Base-by-base conservation (phyloP, 2,329 filamentous ascomycete species). In the Setomelanomma holmii region DNA sequence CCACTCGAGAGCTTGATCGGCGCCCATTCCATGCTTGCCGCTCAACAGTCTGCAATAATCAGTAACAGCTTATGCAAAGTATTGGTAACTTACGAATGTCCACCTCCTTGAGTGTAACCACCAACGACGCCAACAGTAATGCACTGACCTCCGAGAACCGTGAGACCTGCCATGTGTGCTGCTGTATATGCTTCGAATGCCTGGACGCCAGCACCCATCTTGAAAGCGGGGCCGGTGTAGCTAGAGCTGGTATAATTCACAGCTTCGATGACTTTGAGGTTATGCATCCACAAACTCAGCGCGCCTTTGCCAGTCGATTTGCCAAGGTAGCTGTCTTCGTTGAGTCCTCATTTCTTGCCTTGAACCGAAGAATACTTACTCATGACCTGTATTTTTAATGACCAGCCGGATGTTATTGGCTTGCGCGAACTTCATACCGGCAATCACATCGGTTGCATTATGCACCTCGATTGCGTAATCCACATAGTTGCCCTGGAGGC, bases 51-150 rank as follows among this genome's bases (percentile, higher is more conserved):
- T 48, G 39, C 7, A 8, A 2, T 30, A 30, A 8, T 30, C 14
- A 30, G 27, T 14, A 14, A 30, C 14, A 14, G 10, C 14, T 14
- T 30, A 8, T 2, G 27, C 27, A 14, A 6, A 2, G 14, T 3
- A 14, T 10, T 30, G 3, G 27, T 10, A 14, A 42, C 40, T 42
- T 16, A 42, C 45, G 59, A 65, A 40, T 73, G 69, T 5, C 72
- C 72, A 22, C 67, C 70, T 19, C 69, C 69, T 42, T 69, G 63
- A 0, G 60, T 58, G 42, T 65, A 74, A 0, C 72, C 72, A 30
- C 72, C 71, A 4, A 66, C 69, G 7, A 72, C 23, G 14, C 69
- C 72, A 8, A 74, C 70, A 0, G 71, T 73, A 1, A 62, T 51
- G 27, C 72, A 75, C 10, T 68, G 58, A 2, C 72, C 72, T 21